Percentiles rank a stretch among this genome's conserved stretches.
These are phyloP conservation scores for Scedosporium dehoogii DNA, from an alignment of 2,329 filamentous ascomycete species.

Conservation along the genomic window DNA sequence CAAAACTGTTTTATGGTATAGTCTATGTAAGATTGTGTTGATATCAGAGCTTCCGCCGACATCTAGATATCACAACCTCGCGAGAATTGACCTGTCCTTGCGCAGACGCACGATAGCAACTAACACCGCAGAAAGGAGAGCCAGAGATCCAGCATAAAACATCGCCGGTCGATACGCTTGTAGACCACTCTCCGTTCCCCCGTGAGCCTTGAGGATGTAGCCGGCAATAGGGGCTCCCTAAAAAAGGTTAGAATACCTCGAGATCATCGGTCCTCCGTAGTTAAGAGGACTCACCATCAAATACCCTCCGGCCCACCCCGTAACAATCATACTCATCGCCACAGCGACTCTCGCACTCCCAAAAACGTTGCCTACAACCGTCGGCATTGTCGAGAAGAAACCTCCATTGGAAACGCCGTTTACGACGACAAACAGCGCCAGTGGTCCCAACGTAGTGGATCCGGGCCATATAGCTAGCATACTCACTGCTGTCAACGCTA, in stretches of 20 bases:
- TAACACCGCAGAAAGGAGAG: conserved; percentile 31
- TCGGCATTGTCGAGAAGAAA: conserved; percentile 56
- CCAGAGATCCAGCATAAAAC: conserved; percentile 48
- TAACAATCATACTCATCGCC: conserved; percentile 53
- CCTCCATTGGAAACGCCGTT: conserved; percentile 53
- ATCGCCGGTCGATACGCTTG: conserved; percentile 50
- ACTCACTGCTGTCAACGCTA: conserved; percentile 43
- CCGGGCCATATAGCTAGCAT: conserved; percentile 54
- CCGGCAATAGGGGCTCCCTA: conserved; percentile 48
- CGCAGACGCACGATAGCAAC: conserved; percentile 32
- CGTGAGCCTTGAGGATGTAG: conserved; percentile 45
- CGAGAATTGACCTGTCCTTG: conserved; percentile 25
- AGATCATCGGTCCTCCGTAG: too few relatives aligned
- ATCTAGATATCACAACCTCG: conserved; percentile 19
- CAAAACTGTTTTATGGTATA: too few relatives aligned
- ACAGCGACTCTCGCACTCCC: conserved; percentile 43
- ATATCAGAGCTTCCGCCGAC: too few relatives aligned
- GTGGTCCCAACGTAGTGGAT: conserved; percentile 39
- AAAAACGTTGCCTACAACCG: conserved; percentile 50
- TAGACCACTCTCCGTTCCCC: conserved; percentile 36
- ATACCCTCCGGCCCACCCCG: conserved; percentile 51
- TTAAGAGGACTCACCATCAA: conserved; percentile 34
- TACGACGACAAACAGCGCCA: conserved; percentile 47
- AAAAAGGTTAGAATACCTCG: conserved; percentile 6
- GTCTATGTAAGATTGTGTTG: too few relatives aligned